Evolutionary conservation across 2,329 filamentous ascomycete genomes (phyloP).

Genomic region (Calonectria montana): DNA sequence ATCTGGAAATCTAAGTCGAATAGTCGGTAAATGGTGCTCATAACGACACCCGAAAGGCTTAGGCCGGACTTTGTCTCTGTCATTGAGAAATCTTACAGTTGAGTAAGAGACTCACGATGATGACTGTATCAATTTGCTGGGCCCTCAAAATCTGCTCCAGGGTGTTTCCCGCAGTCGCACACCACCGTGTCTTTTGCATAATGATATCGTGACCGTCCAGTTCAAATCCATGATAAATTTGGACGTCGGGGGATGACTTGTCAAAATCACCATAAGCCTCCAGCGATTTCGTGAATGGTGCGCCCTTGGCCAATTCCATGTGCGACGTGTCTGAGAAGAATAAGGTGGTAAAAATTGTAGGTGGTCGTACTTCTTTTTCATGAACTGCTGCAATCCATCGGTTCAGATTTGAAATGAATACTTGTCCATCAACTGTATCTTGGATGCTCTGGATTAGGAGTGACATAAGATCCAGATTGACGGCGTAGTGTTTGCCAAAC

Average conservation of each 20-base stretch:
- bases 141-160: slow-evolving; percentile 53
- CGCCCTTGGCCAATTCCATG: background rate
- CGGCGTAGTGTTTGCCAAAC: slow-evolving; percentile 24
- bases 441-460: slow-evolving; percentile 49
- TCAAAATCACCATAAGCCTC: background rate
- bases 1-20: slow-evolving; percentile 58
- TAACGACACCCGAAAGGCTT: slow-evolving; percentile 54
- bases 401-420: background rate
- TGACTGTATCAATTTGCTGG: background rate
- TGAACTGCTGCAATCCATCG: slow-evolving; percentile 3
- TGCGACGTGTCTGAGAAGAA: background rate
- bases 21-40: slow-evolving; percentile 55
- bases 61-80: slow-evolving; percentile 48
- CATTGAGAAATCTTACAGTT: background rate
- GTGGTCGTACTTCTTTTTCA: background rate
- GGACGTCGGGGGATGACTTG: slow-evolving; percentile 33
- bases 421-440: slow-evolving; percentile 38
- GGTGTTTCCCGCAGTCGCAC: slow-evolving; percentile 52
- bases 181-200: slow-evolving; percentile 53
- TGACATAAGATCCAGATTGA: slow-evolving; percentile 54
- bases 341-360: background rate
- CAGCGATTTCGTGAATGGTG: background rate
- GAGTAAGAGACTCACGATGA: background rate
- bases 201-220: slow-evolving; percentile 49
- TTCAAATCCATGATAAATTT: slow-evolving; percentile 48